Conservation (phyloP, 228 moss, liverwort and hornwort species). For the Sphagnum magellanicum region DNA sequence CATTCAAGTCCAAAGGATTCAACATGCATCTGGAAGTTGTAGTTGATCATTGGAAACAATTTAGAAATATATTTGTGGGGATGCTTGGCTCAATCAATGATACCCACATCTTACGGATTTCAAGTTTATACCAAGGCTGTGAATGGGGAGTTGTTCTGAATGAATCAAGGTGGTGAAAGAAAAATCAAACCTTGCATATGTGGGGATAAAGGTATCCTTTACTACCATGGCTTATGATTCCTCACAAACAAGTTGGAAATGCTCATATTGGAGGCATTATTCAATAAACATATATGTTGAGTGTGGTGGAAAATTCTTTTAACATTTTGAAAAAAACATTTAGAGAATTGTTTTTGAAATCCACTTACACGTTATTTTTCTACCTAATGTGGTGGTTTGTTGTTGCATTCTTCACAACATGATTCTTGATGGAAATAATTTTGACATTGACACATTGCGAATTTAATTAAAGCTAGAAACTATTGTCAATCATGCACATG, state of each 20-base stretch:
- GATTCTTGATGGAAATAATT: too few relatives aligned
- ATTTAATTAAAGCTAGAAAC: not conserved
- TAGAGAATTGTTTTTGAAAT: too few relatives aligned
- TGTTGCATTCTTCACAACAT: too few relatives aligned
- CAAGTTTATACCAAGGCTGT: not conserved
- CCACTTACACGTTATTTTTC: too few relatives aligned
- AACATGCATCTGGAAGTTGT: not conserved
- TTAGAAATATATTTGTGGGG: not conserved
- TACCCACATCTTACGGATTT: not conserved
- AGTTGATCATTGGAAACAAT: not conserved
- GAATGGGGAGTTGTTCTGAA: not conserved
- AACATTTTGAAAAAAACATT: too few relatives aligned
- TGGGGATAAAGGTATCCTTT: not conserved
- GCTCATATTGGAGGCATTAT: not conserved
- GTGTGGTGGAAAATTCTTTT: too few relatives aligned
- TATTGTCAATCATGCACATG: not conserved
- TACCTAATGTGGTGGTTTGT: too few relatives aligned
- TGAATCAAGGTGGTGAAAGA: not conserved
- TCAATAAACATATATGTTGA: too few relatives aligned
- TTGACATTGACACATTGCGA: not conserved
- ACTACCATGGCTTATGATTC: not conserved
- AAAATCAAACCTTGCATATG: not conserved
- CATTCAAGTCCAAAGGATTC: not conserved
- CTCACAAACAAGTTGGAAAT: not conserved
- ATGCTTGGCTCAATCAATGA: not conserved